Evolutionary conservation across 2,329 filamentous ascomycete species (phyloP).

Genomic region (Beauveria brongniartii): DNA sequence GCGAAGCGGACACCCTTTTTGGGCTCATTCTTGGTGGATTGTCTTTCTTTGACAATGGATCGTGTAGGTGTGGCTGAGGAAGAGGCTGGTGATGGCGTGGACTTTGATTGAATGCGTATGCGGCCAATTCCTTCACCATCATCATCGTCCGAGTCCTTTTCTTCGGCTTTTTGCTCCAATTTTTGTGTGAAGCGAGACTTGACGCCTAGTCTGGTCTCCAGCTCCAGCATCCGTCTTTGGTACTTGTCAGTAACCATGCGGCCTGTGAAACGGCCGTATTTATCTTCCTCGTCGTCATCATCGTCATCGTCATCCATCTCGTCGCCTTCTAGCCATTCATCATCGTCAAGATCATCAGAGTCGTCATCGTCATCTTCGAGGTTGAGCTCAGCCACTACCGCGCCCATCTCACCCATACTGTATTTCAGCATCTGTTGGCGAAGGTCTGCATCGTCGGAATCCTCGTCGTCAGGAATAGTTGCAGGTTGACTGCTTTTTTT

Average conservation of each 20-base stretch:
- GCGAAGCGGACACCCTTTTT: constrained; percentile 81
- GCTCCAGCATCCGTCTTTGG: constrained; percentile 71
- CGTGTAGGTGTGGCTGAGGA: constrained; percentile 19
- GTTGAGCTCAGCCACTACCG: constrained; percentile 86
- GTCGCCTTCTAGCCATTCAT: constrained; percentile 48
- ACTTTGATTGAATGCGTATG: constrained; percentile 31
- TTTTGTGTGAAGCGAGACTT: constrained; percentile 40
- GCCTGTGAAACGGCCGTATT: constrained; percentile 64
- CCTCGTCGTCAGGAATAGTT: constrained; percentile 65
- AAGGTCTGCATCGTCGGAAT: constrained; percentile 68
- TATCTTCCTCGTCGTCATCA: constrained; percentile 63
- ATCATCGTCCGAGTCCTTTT: constrained; percentile 28
- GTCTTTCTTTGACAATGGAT: constrained; percentile 26
- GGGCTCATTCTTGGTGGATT: constrained; percentile 15
- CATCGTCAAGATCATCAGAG: constrained; percentile 40
- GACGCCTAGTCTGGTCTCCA: constrained; percentile 68
- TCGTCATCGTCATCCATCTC: constrained; percentile 44
- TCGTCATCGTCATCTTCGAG: constrained; percentile 61
- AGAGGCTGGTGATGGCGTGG: constrained; percentile 17
- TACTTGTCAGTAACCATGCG: constrained; percentile 66
- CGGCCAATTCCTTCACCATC: constrained; percentile 49
- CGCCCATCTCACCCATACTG: constrained; percentile 77
- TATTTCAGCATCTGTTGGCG: constrained; percentile 88
- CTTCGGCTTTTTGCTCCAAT: constrained; percentile 43
- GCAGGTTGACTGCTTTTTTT: constrained; percentile 32